Conservation (phyloP, 2,329 filamentous ascomycete genomes). For the Neospermospora avenae region DNA sequence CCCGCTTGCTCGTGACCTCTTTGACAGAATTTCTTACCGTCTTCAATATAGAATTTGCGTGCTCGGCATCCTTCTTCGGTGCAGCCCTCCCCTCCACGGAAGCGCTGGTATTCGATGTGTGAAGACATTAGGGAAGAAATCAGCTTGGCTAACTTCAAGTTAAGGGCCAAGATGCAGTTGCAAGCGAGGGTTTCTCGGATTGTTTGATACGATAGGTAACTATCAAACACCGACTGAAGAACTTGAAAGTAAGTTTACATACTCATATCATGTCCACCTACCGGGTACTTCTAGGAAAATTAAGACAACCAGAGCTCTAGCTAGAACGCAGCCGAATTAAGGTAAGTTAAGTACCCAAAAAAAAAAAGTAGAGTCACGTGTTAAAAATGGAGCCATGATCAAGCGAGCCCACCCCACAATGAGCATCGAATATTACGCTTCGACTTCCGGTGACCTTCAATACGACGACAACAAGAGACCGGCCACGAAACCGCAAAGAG, state of each 20-base stretch:
- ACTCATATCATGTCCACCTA: too few species aligned
- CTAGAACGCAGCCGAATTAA: too few species aligned
- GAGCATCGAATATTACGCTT: neutral
- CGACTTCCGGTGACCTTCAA: neutral
- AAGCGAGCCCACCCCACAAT: conserved; percentile 3
- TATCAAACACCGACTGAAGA: too few species aligned
- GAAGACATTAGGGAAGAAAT: conserved; percentile 27
- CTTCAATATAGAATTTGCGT: conserved; percentile 54
- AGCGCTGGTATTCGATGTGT: conserved; percentile 35
- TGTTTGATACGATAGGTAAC: too few species aligned
- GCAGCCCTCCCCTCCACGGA: conserved; percentile 46
- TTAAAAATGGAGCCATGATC: too few species aligned
- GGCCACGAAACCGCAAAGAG: conserved; percentile 44
- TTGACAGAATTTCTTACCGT: conserved; percentile 63
- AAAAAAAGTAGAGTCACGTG: too few species aligned
- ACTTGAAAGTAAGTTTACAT: too few species aligned
- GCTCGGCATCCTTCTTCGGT: conserved; percentile 60
- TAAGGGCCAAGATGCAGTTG: neutral
- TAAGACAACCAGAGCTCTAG: too few species aligned
- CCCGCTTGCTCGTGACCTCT: conserved; percentile 62
- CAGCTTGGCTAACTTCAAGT: neutral
- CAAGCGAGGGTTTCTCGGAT: too few species aligned
- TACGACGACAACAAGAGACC: conserved; percentile 6
- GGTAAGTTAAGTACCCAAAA: too few species aligned
- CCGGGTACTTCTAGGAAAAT: too few species aligned